Percentiles rank a stretch among this genome's conserved stretches.
Evolutionary conservation across 768 basidiomycete species (phyloP).

Genomic region (Clitopilus hobsonii): DNA sequence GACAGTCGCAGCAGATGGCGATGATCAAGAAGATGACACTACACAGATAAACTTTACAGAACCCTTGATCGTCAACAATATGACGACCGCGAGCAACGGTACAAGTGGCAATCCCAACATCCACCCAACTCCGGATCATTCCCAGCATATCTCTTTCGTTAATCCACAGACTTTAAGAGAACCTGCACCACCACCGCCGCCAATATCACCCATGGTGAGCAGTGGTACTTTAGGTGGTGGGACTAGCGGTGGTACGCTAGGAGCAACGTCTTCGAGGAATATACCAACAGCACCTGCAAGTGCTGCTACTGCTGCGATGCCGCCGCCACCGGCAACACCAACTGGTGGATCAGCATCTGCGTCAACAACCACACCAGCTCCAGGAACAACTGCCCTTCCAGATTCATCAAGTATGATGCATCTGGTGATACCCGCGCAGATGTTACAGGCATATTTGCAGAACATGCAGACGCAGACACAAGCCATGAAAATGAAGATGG

Average conservation of each 20-base stretch:
- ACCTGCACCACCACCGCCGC: slow-evolving; percentile 13
- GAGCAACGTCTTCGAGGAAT: background rate
- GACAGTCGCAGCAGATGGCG: slow-evolving; percentile 12
- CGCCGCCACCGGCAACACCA: slow-evolving; percentile 4
- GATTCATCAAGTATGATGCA: slow-evolving; percentile 26
- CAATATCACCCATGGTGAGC: background rate
- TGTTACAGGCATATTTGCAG: slow-evolving; percentile 54
- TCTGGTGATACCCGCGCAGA: slow-evolving; percentile 49
- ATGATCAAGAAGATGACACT: slow-evolving; percentile 51
- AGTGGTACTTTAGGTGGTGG: too few species aligned
- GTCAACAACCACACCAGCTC: slow-evolving; percentile 14
- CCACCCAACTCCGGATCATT: slow-evolving; percentile 23
- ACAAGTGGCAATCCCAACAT: slow-evolving; percentile 14
- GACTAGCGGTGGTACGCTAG: slow-evolving; percentile 7
- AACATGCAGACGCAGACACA: slow-evolving; percentile 65
- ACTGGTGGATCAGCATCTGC: slow-evolving; percentile 12
- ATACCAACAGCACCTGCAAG: background rate
- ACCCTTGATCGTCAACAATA: slow-evolving; percentile 23
- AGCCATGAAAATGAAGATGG: slow-evolving; percentile 65
- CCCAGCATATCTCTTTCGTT: slow-evolving; percentile 17
- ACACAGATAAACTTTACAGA: slow-evolving; percentile 38
- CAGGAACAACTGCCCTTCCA: slow-evolving; percentile 7
- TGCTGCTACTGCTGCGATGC: background rate
- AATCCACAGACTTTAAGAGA: slow-evolving; percentile 38
- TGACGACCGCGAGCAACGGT: background rate